Evolutionary conservation across 768 basidiomycete genomes (phyloP).

Genomic region (Goffeauzyma gilvescens): DNA sequence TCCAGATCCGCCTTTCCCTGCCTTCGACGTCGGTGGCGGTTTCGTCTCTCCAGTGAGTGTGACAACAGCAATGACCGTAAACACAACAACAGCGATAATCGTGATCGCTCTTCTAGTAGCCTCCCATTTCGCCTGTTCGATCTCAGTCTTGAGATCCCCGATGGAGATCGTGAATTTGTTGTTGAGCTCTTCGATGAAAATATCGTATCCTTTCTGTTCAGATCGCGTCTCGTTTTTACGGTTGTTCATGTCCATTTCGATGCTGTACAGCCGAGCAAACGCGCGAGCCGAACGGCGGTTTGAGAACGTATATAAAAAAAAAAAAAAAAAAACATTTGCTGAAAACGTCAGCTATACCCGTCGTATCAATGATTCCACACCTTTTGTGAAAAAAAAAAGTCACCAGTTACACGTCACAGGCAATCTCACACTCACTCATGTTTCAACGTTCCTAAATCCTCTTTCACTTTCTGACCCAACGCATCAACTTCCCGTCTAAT

Average conservation of each 20-base stretch:
- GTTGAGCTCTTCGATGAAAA: conserved; percentile 44
- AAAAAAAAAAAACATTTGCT: too few relatives aligned
- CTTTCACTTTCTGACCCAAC: conserved; percentile 77
- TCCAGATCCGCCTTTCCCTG: too few relatives aligned
- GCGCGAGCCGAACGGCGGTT: too few relatives aligned
- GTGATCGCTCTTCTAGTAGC: conserved; percentile 31
- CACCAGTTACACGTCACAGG: background rate
- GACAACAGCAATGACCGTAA: conserved; percentile 16
- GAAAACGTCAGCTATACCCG: background rate
- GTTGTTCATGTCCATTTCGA: conserved; percentile 89
- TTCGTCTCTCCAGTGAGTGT: conserved; percentile 3
- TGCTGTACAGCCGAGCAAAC: conserved; percentile 38
- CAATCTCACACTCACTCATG: conserved; percentile 57
- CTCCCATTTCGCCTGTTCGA: conserved; percentile 36
- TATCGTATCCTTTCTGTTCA: conserved; percentile 66
- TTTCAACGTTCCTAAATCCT: conserved; percentile 67
- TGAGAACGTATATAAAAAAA: too few relatives aligned
- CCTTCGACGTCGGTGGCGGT: background rate
- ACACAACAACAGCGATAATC: conserved; percentile 13
- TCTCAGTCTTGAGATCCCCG: conserved; percentile 34
- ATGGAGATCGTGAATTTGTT: conserved; percentile 36
- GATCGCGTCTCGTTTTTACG: conserved; percentile 75
- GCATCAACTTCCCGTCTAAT: conserved; percentile 71
- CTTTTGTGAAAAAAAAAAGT: background rate
- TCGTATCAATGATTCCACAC: too few relatives aligned